phyloP scores from a whole-genome alignment of 331 rosid genomes.

The Prunus yedoensis region DNA sequence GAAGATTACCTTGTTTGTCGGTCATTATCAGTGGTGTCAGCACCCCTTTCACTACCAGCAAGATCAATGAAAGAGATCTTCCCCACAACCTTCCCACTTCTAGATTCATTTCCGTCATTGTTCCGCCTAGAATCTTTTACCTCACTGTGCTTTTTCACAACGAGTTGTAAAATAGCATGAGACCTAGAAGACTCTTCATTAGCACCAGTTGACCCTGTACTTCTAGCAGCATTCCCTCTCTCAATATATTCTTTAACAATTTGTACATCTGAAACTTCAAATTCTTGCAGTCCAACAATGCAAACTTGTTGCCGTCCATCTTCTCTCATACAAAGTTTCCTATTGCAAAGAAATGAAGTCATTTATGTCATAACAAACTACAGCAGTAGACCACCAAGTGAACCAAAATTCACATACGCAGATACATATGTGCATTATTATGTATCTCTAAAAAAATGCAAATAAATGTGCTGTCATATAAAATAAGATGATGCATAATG shows the following conservation, averaged over 20 bases:
- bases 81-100: conserved; percentile 86
- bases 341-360: conserved; percentile 32
- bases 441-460: background rate
- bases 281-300: conserved; percentile 99
- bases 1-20: conserved; percentile 83
- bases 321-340: conserved; percentile 99
- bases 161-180: conserved; percentile 94
- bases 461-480: background rate
- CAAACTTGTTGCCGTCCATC: conserved; percentile 98
- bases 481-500: background rate
- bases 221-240: conserved; percentile 92
- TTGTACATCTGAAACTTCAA: conserved; percentile 93
- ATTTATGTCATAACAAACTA: conserved; percentile 24
- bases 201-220: conserved; percentile 99
- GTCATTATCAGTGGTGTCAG: conserved; percentile 99
- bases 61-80: conserved; percentile 96
- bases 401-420: conserved; percentile 17
- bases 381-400: conserved; percentile 8
- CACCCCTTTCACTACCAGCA: conserved; percentile 99
- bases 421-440: conserved; percentile 5
- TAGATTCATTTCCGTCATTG: conserved; percentile 78
- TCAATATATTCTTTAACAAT: conserved; percentile 92
- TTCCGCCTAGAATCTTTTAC: conserved; percentile 75
- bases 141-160: conserved; percentile 78
- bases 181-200: conserved; percentile 99